These are phyloP conservation scores for Asterionellopsis glacialis DNA, from an alignment of 108 stramenopile genomes.

Conservation along the genomic window DNA sequence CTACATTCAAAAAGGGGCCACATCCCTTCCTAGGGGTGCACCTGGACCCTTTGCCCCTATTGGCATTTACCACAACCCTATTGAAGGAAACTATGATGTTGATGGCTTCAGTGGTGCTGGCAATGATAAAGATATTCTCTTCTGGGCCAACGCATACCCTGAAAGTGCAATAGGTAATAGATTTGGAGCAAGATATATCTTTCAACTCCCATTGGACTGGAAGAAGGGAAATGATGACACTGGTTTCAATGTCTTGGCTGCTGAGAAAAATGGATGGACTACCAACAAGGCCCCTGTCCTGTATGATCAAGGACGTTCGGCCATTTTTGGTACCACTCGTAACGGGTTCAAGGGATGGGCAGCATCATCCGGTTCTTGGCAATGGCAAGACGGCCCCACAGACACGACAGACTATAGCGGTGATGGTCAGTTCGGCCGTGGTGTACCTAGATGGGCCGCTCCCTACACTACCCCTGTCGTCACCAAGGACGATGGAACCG, in stretches of 20 bases:
- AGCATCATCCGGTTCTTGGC: too few relatives aligned
- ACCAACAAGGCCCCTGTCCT: not conserved
- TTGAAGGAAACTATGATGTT: conserved; percentile 25
- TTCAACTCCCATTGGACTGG: conserved; percentile 19
- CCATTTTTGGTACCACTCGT: conserved; percentile 22
- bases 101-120: conserved; percentile 6
- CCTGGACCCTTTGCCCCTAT: conserved; percentile 16
- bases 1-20: too few relatives aligned
- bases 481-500: not conserved
- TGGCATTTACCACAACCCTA: conserved; percentile 39
- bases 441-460: not conserved
- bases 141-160: conserved; percentile 11
- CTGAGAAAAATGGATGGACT: conserved; percentile 8
- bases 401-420: too few relatives aligned
- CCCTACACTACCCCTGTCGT: not conserved
- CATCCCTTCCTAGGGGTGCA: conserved; percentile 5
- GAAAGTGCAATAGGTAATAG: conserved; percentile 3
- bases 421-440: not conserved
- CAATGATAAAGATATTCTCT: conserved; percentile 23
- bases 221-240: not conserved
- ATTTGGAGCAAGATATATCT: conserved; percentile 19
- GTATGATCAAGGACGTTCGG: conserved; percentile 20
- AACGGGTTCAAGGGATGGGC: conserved; percentile 24
- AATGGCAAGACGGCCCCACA: too few relatives aligned
- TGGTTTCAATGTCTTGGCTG: conserved; percentile 18